Conservation (phyloP, 1,284 basidiomycete species). For the Ceraceosorus guamensis region DNA sequence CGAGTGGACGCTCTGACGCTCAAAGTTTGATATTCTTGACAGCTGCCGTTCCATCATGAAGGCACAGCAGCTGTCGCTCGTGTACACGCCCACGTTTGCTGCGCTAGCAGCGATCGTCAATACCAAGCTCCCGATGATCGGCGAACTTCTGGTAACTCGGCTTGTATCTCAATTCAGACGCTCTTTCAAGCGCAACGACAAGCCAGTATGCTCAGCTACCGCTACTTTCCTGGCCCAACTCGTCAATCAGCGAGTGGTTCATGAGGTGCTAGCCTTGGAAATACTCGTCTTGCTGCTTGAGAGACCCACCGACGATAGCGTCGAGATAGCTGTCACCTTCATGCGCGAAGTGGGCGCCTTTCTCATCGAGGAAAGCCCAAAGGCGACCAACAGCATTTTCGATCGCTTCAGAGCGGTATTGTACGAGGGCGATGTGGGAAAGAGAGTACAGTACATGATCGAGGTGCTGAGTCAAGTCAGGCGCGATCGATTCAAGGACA, state of each 20-base stretch:
- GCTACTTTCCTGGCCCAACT: conserved; percentile 94
- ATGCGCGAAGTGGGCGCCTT: conserved; percentile 95
- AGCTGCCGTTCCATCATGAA: conserved; percentile 81
- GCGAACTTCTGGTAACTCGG: conserved; percentile 79
- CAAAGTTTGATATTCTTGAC: too few species aligned
- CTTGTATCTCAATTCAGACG: conserved; percentile 90
- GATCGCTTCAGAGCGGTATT: conserved; percentile 93
- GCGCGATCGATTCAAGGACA: conserved; percentile 98
- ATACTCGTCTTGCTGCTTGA: conserved; percentile 89
- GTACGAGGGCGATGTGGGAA: conserved; percentile 88
- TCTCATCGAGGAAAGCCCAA: conserved; percentile 84
- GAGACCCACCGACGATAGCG: conserved; percentile 91
- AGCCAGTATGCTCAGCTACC: conserved; percentile 88
- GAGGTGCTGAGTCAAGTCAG: conserved; percentile 71
- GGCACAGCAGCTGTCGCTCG: conserved; percentile 89
- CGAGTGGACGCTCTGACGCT: too few species aligned
- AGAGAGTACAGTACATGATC: conserved; percentile 98
- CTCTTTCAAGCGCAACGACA: conserved; percentile 95
- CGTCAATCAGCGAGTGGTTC: conserved; percentile 88
- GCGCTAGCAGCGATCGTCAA: conserved; percentile 90
- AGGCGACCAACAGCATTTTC: conserved; percentile 84
- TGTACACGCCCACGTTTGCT: conserved; percentile 95
- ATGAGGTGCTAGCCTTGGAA: conserved; percentile 89
- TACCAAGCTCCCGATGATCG: conserved; percentile 91
- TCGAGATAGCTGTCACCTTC: conserved; percentile 95